Evolutionary conservation across 2,329 filamentous ascomycete genomes (phyloP).

Genomic region (Alternaria hordeiaustralica): DNA sequence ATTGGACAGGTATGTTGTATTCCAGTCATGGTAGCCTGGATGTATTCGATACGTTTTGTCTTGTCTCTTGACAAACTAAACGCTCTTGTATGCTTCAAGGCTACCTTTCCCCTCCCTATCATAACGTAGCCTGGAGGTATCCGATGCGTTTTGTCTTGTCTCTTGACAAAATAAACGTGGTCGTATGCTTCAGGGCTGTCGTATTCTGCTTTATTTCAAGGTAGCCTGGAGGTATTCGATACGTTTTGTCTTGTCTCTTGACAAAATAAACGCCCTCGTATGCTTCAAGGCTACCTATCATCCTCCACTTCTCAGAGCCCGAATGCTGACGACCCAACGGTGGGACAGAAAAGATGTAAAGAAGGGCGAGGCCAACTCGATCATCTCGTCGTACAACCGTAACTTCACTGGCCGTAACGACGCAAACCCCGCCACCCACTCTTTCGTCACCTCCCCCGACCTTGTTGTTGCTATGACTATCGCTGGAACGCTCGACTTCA

Average conservation of each 20-base stretch:
- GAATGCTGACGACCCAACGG: slow-evolving; percentile 49
- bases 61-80: neutral
- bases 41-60: neutral
- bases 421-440: slow-evolving; percentile 92
- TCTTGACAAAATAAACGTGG: neutral
- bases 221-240: no score
- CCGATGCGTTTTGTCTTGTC: neutral
- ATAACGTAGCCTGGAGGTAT: neutral
- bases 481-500: slow-evolving; percentile 87
- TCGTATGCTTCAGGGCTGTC: neutral
- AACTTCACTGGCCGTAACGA: slow-evolving; percentile 99
- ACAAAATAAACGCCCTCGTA: no score
- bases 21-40: neutral
- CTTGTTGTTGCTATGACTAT: slow-evolving; percentile 86
- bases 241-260: no score
- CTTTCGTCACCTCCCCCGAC: slow-evolving; percentile 90
- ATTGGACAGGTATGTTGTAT: slow-evolving; percentile 59
- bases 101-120: no score
- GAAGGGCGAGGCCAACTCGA: slow-evolving; percentile 96
- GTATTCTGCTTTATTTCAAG: no score
- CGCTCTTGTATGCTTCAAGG: neutral
- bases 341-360: slow-evolving; percentile 94
- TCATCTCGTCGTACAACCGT: slow-evolving; percentile 99
- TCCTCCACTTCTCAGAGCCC: neutral
- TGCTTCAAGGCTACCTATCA: slow-evolving; percentile 11